Percentiles rank a stretch among this genome's conserved stretches.
These are phyloP conservation scores for Nakaseomyces sp. DNA, from an alignment of 1,139 yeast species.

Conservation along the genomic window DNA sequence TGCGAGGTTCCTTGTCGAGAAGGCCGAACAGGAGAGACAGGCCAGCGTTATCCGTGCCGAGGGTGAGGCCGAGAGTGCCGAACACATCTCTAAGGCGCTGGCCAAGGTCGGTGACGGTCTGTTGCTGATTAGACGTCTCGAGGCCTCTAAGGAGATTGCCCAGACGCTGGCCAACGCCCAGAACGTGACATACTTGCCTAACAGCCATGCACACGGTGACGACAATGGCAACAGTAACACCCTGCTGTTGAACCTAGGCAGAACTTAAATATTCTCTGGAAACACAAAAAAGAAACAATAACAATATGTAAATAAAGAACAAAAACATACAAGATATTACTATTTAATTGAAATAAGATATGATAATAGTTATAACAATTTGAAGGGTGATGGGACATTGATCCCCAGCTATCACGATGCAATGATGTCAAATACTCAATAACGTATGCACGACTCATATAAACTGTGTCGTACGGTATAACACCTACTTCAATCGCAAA, in stretches of 20 bases:
- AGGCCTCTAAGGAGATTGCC: slow-evolving; percentile 95
- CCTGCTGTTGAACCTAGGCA: slow-evolving; percentile 46
- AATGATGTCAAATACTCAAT: too few relatives aligned
- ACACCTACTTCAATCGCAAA: too few relatives aligned
- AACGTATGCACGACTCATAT: too few relatives aligned
- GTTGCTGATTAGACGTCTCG: slow-evolving; percentile 86
- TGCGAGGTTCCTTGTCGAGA: slow-evolving; percentile 87
- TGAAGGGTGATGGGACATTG: too few relatives aligned
- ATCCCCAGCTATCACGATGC: too few relatives aligned
- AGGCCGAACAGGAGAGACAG: slow-evolving; percentile 95
- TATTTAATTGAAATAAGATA: too few relatives aligned
- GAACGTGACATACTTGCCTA: slow-evolving; percentile 88
- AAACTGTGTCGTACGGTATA: too few relatives aligned
- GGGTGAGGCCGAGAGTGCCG: slow-evolving; percentile 99
- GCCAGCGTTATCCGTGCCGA: slow-evolving; percentile 95
- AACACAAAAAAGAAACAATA: neutral
- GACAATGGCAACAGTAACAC: slow-evolving; percentile 33
- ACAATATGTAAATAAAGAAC: neutral
- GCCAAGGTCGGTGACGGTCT: slow-evolving; percentile 95
- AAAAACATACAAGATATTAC: too few relatives aligned
- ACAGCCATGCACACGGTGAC: slow-evolving; percentile 35
- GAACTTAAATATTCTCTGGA: neutral
- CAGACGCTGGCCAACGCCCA: slow-evolving; percentile 72
- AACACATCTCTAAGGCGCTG: slow-evolving; percentile 85
- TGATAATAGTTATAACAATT: too few relatives aligned